phyloP scores from a whole-genome alignment of 352 stramenopile genomes.

The Phytopythium helicoides region DNA sequence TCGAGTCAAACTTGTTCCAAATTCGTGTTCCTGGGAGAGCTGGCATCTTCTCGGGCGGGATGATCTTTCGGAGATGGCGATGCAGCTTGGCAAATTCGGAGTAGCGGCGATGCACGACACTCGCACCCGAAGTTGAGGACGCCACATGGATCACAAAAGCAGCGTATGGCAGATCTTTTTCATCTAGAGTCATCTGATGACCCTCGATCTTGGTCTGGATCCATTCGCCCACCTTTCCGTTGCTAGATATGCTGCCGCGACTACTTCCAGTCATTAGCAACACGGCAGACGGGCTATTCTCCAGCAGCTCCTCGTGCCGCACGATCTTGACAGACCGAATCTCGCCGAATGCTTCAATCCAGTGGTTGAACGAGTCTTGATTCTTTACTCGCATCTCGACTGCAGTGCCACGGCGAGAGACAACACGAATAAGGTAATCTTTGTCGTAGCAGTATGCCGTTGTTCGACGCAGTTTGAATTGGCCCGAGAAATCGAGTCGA shows the following conservation, averaged over 20 bases:
- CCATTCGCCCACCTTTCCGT: conserved; percentile 43
- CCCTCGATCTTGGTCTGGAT: conserved; percentile 81
- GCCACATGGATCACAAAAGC: conserved; percentile 81
- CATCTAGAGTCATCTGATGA: conserved; percentile 62
- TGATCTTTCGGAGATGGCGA: conserved; percentile 70
- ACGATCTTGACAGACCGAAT: conserved; percentile 59
- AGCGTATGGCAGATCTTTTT: conserved; percentile 70
- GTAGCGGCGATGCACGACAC: conserved; percentile 75
- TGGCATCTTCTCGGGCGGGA: conserved; percentile 76
- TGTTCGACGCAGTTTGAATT: conserved; percentile 67
- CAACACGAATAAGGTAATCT: conserved; percentile 75
- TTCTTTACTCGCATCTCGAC: conserved; percentile 82
- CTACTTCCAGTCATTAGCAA: conserved; percentile 49
- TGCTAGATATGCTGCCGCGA: conserved; percentile 9
- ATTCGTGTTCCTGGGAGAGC: conserved; percentile 66
- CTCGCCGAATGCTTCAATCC: conserved; percentile 59
- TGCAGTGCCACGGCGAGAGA: conserved; percentile 59
- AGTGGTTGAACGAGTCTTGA: conserved; percentile 71
- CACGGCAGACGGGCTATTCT: conserved; percentile 79
- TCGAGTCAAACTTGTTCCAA: conserved; percentile 84
- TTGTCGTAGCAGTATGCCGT: conserved; percentile 73
- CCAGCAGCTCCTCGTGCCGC: conserved; percentile 69
- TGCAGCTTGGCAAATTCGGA: conserved; percentile 79
- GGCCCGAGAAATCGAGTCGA: conserved; percentile 62
- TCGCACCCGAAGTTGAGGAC: conserved; percentile 55